Evolutionary conservation across 1,139 yeast genomes (phyloP).

Genomic region (Zygosaccharomyces pseudobailii): DNA sequence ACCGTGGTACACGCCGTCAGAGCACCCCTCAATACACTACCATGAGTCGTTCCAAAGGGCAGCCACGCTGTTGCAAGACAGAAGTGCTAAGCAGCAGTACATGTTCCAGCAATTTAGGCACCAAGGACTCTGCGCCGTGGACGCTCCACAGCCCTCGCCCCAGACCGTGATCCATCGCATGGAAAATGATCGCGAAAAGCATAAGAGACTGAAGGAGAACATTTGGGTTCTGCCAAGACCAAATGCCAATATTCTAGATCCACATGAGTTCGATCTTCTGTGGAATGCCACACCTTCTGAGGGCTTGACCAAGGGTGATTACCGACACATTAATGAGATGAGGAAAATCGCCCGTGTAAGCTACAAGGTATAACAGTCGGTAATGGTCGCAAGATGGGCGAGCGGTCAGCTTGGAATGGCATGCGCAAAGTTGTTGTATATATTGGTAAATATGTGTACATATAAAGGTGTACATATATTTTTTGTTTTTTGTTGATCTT

Average conservation of each 20-base stretch:
- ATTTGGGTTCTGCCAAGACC: slow-evolving; percentile 28
- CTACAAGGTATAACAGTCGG: slow-evolving; percentile 10
- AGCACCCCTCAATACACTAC: background rate
- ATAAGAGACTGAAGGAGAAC: slow-evolving; percentile 33
- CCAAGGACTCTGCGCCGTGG: slow-evolving; percentile 12
- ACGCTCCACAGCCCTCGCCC: slow-evolving; percentile 8
- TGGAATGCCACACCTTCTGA: slow-evolving; percentile 19
- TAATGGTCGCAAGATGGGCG: too few relatives aligned
- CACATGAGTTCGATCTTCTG: slow-evolving; percentile 20
- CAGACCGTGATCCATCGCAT: slow-evolving; percentile 30
- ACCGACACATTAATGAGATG: slow-evolving; percentile 20
- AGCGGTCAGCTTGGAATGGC: too few relatives aligned
- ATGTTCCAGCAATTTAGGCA: slow-evolving; percentile 12
- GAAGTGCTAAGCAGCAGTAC: slow-evolving; percentile 7
- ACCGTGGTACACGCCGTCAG: slow-evolving; percentile 7
- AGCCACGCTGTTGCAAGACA: slow-evolving; percentile 7
- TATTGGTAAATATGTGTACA: too few relatives aligned
- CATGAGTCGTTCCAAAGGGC: slow-evolving; percentile 10
- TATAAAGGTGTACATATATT: too few relatives aligned
- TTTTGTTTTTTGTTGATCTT: too few relatives aligned
- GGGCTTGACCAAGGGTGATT: slow-evolving; percentile 22
- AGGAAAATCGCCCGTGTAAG: slow-evolving; percentile 22
- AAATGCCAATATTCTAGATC: slow-evolving; percentile 18
- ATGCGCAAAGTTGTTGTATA: too few relatives aligned
- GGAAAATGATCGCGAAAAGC: slow-evolving; percentile 34